A percentile compares a stretch with the other conserved stretches of the same genome.
phyloP scores from a whole-genome alignment of 2,329 filamentous ascomycete species.

The Colletotrichum chrysophilum region DNA sequence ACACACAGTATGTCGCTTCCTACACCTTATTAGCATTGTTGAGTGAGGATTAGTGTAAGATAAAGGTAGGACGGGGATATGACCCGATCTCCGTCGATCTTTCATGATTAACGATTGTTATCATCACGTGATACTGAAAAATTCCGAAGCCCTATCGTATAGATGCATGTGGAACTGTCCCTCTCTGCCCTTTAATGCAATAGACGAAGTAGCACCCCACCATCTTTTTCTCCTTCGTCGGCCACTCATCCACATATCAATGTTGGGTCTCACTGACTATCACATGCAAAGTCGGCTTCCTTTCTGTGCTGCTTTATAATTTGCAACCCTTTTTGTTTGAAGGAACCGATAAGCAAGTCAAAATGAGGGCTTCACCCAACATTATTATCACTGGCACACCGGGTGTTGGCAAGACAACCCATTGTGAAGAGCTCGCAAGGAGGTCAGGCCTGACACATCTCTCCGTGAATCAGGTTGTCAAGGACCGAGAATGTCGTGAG shows the following conservation, averaged over 20 bases:
- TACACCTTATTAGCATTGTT: background rate
- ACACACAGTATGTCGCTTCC: background rate
- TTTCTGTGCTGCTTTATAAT: background rate
- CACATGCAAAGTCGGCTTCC: background rate
- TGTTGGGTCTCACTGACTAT: background rate
- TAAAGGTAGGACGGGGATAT: background rate
- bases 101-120: background rate
- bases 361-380: slow-evolving; percentile 69
- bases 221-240: background rate
- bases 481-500: slow-evolving; percentile 86
- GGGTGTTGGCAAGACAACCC: slow-evolving; percentile 93
- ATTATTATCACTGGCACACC: slow-evolving; percentile 96
- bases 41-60: background rate
- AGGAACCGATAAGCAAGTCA: background rate
- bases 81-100: background rate
- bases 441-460: slow-evolving; percentile 81
- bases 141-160: background rate
- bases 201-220: background rate
- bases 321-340: background rate
- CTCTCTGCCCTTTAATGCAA: background rate
- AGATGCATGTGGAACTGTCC: background rate
- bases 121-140: slow-evolving; percentile 1
- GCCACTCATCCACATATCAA: background rate
- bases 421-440: slow-evolving; percentile 81
- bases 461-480: slow-evolving; percentile 89